Evolutionary conservation across 345 rosid genomes (phyloP), one percentile per base, ranked within the genome.

Genomic region (Sonneratia caseolaris): DNA sequence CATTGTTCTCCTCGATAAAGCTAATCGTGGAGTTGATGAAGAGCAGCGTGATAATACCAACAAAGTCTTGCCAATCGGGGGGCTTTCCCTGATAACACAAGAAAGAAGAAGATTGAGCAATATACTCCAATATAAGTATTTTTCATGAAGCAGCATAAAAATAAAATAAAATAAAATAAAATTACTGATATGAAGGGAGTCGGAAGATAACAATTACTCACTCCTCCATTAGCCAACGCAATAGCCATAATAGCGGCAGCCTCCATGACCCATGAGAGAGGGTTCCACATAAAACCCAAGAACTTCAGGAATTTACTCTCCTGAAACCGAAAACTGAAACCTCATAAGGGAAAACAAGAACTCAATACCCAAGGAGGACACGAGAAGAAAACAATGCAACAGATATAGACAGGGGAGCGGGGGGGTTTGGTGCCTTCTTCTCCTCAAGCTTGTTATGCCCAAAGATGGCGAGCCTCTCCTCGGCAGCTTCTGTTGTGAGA

Each of bases 181-280:
- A 47, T 42, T 38, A 57, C 53, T 22, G 69, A 42, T 15, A 64
- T 61, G 10, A 38, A 65, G 43, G 24, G 45, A 47, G 47, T 9
- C 51, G 15, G 51, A 47, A 47, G 14, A 67, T 5, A 61, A 40
- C 36, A 53, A 78, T 37, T n/a, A 70, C 96, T 84, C 74, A 90
- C 97, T 83, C 99, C 99, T 86, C 97, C 99, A 74, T 94, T 94
- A 66, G 99, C 99, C 83, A 94, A 96, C 71, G 93, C 97, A 85
- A 94, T 92, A 66, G 99, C 97, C 99, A 94, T 94, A 64, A 94
- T 83, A 45, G 99, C 99, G 74, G 99, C 99, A 76, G 97, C 96
- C 80, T 94, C 99, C 97, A 94, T 94, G 68, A 94, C 99, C 99
- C 97, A 94, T 36, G 98, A 94, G 66, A 94, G 88, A 77, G 99